Conservation (phyloP, 768 basidiomycete genomes). For the Mycena chlorophos region DNA sequence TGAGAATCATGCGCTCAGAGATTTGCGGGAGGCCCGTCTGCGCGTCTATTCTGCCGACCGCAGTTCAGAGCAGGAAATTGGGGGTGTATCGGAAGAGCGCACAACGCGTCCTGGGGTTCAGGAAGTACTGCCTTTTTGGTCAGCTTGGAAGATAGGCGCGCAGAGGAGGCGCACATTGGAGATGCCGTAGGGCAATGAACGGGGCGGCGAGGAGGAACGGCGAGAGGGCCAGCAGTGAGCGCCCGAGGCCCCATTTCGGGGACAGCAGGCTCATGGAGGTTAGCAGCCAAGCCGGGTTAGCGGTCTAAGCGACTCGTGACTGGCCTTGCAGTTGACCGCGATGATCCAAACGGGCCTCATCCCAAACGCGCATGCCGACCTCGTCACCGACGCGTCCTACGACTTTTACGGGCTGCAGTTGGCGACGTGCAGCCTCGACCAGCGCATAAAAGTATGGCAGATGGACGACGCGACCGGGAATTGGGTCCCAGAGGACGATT, state of each 20-base stretch:
- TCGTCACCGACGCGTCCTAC: constrained; percentile 84
- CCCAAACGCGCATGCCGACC: constrained; percentile 74
- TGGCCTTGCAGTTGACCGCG: neutral
- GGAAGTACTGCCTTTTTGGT: constrained; percentile 49
- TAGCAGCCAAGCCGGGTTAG: neutral
- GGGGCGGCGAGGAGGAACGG: constrained; percentile 56
- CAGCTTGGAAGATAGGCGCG: neutral
- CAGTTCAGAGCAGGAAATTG: neutral
- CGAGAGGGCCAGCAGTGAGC: constrained; percentile 53
- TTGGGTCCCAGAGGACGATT: constrained; percentile 84
- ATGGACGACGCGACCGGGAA: constrained; percentile 69
- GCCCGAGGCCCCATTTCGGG: constrained; percentile 55
- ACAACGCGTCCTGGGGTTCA: constrained; percentile 54
- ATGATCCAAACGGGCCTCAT: constrained; percentile 85
- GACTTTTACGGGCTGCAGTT: constrained; percentile 87
- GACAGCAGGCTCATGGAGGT: constrained; percentile 22
- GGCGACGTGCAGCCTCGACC: constrained; percentile 81
- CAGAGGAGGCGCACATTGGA: constrained; percentile 42
- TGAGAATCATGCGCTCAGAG: constrained; percentile 69
- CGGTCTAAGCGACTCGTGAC: neutral
- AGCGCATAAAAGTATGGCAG: constrained; percentile 86
- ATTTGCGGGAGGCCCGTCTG: constrained; percentile 63
- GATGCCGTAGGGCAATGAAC: constrained; percentile 47
- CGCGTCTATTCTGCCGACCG: constrained; percentile 42
- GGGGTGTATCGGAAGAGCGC: constrained; percentile 21